Evolutionary conservation across 306 rosid species (phyloP).

Genomic region (Quercus aquifolioides): DNA sequence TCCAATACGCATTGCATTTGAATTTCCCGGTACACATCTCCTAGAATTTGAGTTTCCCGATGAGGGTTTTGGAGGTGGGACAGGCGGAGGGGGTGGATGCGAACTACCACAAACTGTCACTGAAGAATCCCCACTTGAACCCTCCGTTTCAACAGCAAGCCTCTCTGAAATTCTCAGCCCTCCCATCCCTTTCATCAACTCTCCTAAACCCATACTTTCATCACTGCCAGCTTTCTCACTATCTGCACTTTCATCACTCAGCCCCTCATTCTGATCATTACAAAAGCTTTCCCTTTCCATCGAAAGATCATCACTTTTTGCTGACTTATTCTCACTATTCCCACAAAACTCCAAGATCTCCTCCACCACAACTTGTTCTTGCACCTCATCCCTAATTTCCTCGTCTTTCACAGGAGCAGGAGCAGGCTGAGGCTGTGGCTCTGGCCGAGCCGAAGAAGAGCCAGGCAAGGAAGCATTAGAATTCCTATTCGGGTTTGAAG

Average conservation of each 20-base stretch:
- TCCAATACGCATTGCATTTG: slow-evolving; percentile 50
- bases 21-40: slow-evolving; percentile 50
- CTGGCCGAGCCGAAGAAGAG: slow-evolving; percentile 47
- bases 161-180: slow-evolving; percentile 40
- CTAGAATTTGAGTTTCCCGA: slow-evolving; percentile 49
- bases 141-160: slow-evolving; percentile 33
- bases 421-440: slow-evolving; percentile 48
- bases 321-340: slow-evolving; percentile 32
- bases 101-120: slow-evolving; percentile 33
- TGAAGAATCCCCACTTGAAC: slow-evolving; percentile 27
- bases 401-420: slow-evolving; percentile 51
- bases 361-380: slow-evolving; percentile 36
- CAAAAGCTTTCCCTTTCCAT: slow-evolving; percentile 36
- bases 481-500: slow-evolving; percentile 59
- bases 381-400: slow-evolving; percentile 50
- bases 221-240: slow-evolving; percentile 40
- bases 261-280: slow-evolving; percentile 40
- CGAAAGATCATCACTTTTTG: slow-evolving; percentile 45
- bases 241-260: slow-evolving; percentile 35
- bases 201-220: slow-evolving; percentile 36
- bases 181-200: slow-evolving; percentile 27
- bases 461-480: slow-evolving; percentile 45
- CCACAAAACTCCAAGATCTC: slow-evolving; percentile 45
- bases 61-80: slow-evolving; percentile 76
- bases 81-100: slow-evolving; percentile 89